phyloP scores from a whole-genome alignment of 352 stramenopile species.

The Globisporangium spiculum region DNA sequence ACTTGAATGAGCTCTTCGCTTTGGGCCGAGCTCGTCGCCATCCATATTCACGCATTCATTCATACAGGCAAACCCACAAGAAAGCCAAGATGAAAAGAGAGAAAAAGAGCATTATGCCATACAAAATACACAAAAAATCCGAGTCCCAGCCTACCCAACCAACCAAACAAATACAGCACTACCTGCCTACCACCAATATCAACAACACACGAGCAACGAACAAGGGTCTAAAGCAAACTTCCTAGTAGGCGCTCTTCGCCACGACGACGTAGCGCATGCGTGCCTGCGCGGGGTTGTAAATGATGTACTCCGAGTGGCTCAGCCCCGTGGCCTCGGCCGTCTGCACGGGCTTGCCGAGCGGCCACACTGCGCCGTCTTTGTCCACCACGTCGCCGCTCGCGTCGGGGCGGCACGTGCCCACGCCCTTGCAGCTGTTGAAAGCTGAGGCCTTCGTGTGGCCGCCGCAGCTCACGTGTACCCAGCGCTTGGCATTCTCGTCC shows the following conservation, averaged over 20 bases:
- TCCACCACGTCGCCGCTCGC: slow-evolving; percentile 49
- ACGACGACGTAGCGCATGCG: slow-evolving; percentile 83
- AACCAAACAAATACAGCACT: slow-evolving; percentile 6
- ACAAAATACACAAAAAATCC: slow-evolving; percentile 11
- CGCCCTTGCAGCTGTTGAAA: slow-evolving; percentile 66
- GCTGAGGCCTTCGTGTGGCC: slow-evolving; percentile 32
- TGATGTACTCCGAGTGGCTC: slow-evolving; percentile 83
- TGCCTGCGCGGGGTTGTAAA: slow-evolving; percentile 78
- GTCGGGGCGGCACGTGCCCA: slow-evolving; percentile 61
- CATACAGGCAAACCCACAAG: not conserved
- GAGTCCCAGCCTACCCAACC: not conserved
- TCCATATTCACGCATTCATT: not conserved
- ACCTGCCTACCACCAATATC: not conserved
- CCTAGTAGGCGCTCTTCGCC: slow-evolving; percentile 39
- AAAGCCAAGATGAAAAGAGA: not conserved
- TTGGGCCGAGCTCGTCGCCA: not conserved
- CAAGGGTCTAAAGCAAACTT: slow-evolving; percentile 9
- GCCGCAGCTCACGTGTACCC: slow-evolving; percentile 40
- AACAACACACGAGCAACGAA: slow-evolving; percentile 8
- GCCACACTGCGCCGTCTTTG: slow-evolving; percentile 56
- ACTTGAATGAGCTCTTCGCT: not conserved
- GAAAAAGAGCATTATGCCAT: slow-evolving; percentile 7
- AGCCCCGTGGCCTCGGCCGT: slow-evolving; percentile 52
- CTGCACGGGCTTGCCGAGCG: slow-evolving; percentile 55
- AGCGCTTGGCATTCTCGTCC: slow-evolving; percentile 46